A percentile compares a stretch with the other conserved stretches of the same genome.
phyloP scores from a whole-genome alignment of 306 rosid genomes.

The Spatholobus suberectus region DNA sequence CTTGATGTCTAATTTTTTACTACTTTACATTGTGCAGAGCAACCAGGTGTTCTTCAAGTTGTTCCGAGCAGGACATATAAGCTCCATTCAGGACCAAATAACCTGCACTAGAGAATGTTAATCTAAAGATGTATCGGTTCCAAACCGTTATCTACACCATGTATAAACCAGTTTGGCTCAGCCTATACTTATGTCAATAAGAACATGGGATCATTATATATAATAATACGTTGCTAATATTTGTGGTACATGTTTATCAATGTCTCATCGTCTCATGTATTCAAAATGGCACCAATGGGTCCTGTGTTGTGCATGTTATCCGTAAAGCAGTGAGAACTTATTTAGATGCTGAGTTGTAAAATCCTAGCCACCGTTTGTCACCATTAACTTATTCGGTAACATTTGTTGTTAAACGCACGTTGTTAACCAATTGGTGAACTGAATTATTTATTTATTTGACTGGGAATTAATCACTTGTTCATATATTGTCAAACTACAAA shows the following conservation, averaged over 20 bases:
- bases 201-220: neutral
- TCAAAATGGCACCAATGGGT: neutral
- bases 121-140: neutral
- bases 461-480: too few relatives aligned
- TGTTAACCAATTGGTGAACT: too few relatives aligned
- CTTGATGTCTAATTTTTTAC: neutral
- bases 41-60: constrained; percentile 97
- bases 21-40: constrained; percentile 54
- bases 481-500: too few relatives aligned
- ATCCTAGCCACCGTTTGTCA: neutral
- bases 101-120: constrained; percentile 34
- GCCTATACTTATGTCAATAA: constrained; percentile 23
- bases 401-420: too few relatives aligned
- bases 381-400: neutral
- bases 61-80: constrained; percentile 71
- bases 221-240: neutral
- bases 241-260: neutral
- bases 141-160: constrained; percentile 17
- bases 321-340: neutral
- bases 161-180: constrained; percentile 37
- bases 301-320: neutral
- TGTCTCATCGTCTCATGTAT: neutral
- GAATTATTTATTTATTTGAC: too few relatives aligned
- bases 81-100: constrained; percentile 67
- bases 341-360: neutral